Evolutionary conservation across 805 yeast species (phyloP).

Genomic region (Groenewaldozyma salmanticensis): DNA sequence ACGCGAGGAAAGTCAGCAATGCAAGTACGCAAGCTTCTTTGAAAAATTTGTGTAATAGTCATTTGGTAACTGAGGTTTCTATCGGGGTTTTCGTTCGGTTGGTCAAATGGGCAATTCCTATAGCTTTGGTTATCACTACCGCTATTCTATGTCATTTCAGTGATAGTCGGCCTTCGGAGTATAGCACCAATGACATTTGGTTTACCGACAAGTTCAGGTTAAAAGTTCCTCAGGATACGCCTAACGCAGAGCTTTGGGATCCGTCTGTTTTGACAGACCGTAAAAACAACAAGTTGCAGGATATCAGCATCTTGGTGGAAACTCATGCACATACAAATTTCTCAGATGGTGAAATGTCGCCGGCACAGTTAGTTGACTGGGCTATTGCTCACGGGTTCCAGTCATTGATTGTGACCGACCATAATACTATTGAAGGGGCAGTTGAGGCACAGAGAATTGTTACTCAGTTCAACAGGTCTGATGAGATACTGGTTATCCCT

Average conservation of each 20-base stretch:
- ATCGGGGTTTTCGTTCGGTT: slow-evolving; percentile 4
- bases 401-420: slow-evolving; percentile 19
- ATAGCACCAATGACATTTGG: slow-evolving; percentile 5
- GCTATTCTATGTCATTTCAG: slow-evolving; percentile 4
- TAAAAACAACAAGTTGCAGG: too few relatives aligned
- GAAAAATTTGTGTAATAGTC: too few relatives aligned
- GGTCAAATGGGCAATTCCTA: slow-evolving; percentile 5
- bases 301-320: slow-evolving; percentile 8
- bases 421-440: slow-evolving; percentile 18
- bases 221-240: slow-evolving; percentile 9
- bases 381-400: slow-evolving; percentile 18
- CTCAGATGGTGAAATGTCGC: slow-evolving; percentile 17
- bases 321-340: slow-evolving; percentile 17
- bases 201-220: slow-evolving; percentile 11
- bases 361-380: slow-evolving; percentile 20
- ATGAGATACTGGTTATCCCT: slow-evolving; percentile 16
- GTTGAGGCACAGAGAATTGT: slow-evolving; percentile 13
- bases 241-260: slow-evolving; percentile 11
- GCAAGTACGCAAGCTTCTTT: too few relatives aligned
- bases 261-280: background rate
- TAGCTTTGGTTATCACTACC: slow-evolving; percentile 8
- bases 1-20: too few relatives aligned
- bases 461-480: background rate
- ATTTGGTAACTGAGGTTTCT: too few relatives aligned
- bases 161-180: slow-evolving; percentile 3